A percentile compares a stretch with the other conserved stretches of the same genome.
These are phyloP conservation scores for Euclidium syriacum DNA, from an alignment of 345 rosid species.

Conservation along the genomic window DNA sequence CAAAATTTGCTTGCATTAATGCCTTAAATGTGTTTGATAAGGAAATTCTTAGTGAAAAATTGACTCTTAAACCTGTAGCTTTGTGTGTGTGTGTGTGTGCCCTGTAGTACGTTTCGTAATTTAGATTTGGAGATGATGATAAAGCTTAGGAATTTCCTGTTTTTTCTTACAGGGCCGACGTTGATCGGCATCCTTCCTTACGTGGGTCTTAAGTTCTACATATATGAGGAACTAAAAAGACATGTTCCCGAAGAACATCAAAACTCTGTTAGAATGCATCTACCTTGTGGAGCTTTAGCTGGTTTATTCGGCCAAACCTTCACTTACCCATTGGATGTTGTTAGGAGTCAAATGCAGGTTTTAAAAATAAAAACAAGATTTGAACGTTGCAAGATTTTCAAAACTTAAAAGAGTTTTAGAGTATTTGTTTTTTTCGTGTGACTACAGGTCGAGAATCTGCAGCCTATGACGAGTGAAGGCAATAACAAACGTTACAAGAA, in stretches of 20 bases:
- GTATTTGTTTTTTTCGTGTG: not conserved
- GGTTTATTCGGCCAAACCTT: constrained; percentile 92
- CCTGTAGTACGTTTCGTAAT: not conserved
- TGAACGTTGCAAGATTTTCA: not conserved
- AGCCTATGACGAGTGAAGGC: constrained; percentile 42
- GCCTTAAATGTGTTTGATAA: not conserved
- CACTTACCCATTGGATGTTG: constrained; percentile 95
- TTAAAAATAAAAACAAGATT: constrained; percentile 3
- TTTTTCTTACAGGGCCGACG: constrained; percentile 66
- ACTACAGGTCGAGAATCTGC: constrained; percentile 72
- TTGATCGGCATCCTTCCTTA: constrained; percentile 89
- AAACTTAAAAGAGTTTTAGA: too few species aligned
- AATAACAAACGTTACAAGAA: constrained; percentile 55
- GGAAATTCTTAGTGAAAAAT: not conserved
- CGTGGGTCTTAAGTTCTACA: constrained; percentile 89
- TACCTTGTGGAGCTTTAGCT: constrained; percentile 95
- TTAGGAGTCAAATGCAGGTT: constrained; percentile 99
- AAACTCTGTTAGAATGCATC: constrained; percentile 75
- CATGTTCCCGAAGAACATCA: constrained; percentile 93
- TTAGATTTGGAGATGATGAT: constrained; percentile 9
- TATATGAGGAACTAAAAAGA: constrained; percentile 86
- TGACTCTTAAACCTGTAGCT: not conserved
- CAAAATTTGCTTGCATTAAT: not conserved
- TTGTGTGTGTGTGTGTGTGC: not conserved
- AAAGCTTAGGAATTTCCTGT: constrained; percentile 20